Evolutionary conservation across 768 basidiomycete species (phyloP).

Genomic region (Thelephora aurantiotincta): DNA sequence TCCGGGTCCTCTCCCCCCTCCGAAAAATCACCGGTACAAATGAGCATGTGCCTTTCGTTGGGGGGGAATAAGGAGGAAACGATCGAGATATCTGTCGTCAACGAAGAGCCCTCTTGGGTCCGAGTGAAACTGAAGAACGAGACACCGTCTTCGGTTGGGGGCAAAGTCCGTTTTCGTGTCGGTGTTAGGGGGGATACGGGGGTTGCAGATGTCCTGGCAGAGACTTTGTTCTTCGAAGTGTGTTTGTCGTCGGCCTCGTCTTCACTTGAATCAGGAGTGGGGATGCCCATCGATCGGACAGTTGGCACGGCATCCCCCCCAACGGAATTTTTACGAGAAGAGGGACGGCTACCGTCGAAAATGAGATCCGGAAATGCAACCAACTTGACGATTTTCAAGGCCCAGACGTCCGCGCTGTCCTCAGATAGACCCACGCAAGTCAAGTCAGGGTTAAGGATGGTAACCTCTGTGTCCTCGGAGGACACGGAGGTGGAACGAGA

Average conservation of each 20-base stretch:
- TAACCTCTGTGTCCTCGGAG: constrained; percentile 43
- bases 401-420: constrained; percentile 57
- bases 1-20: constrained; percentile 20
- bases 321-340: not conserved
- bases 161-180: not conserved
- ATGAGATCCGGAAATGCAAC: constrained; percentile 67
- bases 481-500: constrained; percentile 32
- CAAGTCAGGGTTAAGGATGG: constrained; percentile 52
- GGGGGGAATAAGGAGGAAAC: constrained; percentile 59
- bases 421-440: constrained; percentile 66
- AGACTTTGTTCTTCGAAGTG: not conserved
- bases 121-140: constrained; percentile 74
- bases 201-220: not conserved
- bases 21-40: constrained; percentile 58
- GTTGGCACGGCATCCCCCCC: not conserved
- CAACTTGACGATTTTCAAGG: constrained; percentile 63
- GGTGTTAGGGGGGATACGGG: not conserved
- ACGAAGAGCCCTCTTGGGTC: constrained; percentile 60
- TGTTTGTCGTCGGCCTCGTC: constrained; percentile 2
- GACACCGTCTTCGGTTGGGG: constrained; percentile 17
- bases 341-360: not conserved
- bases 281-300: not conserved
- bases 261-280: not conserved
- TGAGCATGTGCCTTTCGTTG: constrained; percentile 60
- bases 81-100: constrained; percentile 56